Conservation (phyloP, 495 filamentous ascomycete species). For the Podospora conica region DNA sequence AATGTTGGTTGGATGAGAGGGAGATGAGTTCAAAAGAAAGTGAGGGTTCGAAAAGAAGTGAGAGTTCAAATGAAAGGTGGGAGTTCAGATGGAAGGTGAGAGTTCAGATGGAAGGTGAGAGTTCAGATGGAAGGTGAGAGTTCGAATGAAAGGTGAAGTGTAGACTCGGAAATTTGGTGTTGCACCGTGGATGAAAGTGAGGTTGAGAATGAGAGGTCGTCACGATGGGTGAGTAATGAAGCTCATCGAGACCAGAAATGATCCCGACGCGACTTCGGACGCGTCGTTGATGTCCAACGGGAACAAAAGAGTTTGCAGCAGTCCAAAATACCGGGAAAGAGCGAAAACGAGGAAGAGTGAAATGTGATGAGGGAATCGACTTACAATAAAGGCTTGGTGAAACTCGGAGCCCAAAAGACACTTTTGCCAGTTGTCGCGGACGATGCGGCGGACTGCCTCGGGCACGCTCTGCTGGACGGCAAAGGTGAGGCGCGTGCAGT, state of each 20-base stretch:
- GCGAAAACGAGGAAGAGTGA: no score
- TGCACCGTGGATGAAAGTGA: background rate
- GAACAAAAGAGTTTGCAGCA: background rate
- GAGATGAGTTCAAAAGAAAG: no score
- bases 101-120: background rate
- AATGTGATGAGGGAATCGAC: constrained; percentile 13
- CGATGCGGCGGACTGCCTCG: constrained; percentile 37
- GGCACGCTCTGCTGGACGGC: constrained; percentile 37
- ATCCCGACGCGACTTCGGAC: background rate
- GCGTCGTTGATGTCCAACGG: background rate
- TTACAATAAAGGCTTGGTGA: constrained; percentile 45
- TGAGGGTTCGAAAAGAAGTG: background rate
- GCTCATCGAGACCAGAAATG: background rate
- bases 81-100: background rate
- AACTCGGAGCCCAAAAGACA: constrained; percentile 47
- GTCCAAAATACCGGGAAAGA: background rate
- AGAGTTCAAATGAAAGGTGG: background rate
- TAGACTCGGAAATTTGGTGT: background rate
- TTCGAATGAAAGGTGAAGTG: background rate
- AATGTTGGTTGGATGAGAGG: background rate
- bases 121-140: background rate
- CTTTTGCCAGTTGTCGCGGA: constrained; percentile 46
- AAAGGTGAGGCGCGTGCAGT: constrained; percentile 37
- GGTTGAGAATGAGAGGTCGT: background rate
- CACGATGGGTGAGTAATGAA: background rate